A percentile compares a stretch with the other conserved stretches of the same genome.
phyloP scores from a whole-genome alignment of 1,139 yeast species.

The Pichia sp. region DNA sequence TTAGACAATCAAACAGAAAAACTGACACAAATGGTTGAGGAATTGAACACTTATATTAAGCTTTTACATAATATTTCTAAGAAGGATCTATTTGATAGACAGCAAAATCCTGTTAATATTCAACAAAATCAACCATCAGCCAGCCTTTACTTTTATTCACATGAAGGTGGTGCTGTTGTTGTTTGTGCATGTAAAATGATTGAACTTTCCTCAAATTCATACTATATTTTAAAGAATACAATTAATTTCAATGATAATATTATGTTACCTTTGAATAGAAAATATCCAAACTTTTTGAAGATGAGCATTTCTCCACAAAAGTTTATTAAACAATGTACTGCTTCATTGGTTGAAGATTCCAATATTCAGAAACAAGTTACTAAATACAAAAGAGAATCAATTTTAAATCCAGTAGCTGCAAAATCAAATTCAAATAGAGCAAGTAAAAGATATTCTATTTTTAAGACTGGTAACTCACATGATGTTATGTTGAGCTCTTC shows the following conservation, averaged over 20 bases:
- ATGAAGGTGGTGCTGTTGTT: slow-evolving; percentile 61
- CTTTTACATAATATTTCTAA: slow-evolving; percentile 39
- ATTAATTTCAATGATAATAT: slow-evolving; percentile 63
- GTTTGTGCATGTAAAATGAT: slow-evolving; percentile 61
- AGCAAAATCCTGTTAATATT: neutral
- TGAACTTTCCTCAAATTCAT: slow-evolving; percentile 43
- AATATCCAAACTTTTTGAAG: slow-evolving; percentile 63
- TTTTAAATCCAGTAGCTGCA: neutral
- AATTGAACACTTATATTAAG: slow-evolving; percentile 59
- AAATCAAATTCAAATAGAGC: slow-evolving; percentile 9
- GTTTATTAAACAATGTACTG: slow-evolving; percentile 57
- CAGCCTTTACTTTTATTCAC: slow-evolving; percentile 45
- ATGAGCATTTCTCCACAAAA: slow-evolving; percentile 55
- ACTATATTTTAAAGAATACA: slow-evolving; percentile 29
- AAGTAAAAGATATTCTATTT: slow-evolving; percentile 48
- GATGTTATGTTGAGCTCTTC: slow-evolving; percentile 49
- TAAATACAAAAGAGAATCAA: slow-evolving; percentile 13
- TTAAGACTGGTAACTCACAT: slow-evolving; percentile 52
- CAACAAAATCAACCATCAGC: slow-evolving; percentile 9
- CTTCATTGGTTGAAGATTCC: slow-evolving; percentile 48
- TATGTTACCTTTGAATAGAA: slow-evolving; percentile 54
- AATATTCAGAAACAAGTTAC: slow-evolving; percentile 27
- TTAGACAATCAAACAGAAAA: slow-evolving; percentile 21
- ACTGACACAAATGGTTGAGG: slow-evolving; percentile 51
- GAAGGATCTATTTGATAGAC: slow-evolving; percentile 17